These are phyloP conservation scores for Trichoderma sp. DNA, from an alignment of 2,329 filamentous ascomycete genomes.

Conservation along the genomic window DNA sequence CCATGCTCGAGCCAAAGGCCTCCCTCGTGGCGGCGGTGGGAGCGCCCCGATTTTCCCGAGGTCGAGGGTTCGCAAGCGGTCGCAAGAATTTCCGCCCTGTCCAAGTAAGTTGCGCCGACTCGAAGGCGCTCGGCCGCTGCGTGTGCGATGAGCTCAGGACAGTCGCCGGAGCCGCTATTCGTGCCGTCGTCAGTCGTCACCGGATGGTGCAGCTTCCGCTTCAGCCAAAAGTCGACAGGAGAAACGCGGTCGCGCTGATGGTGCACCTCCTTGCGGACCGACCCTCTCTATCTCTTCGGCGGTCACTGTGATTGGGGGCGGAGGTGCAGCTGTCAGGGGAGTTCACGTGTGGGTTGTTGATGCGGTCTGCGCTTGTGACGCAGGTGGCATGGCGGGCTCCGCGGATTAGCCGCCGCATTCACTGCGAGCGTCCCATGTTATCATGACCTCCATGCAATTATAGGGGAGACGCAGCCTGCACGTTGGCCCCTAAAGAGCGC, in stretches of 20 bases:
- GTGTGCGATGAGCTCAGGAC: neutral
- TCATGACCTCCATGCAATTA: neutral
- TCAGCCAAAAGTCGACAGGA: constrained; percentile 8
- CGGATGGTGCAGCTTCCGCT: neutral
- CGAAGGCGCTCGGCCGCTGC: constrained; percentile 13
- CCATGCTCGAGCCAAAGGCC: constrained; percentile 26
- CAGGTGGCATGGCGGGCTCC: neutral
- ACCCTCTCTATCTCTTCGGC: constrained; percentile 16
- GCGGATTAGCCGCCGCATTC: constrained; percentile 19
- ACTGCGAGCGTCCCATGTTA: neutral
- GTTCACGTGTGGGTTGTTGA: constrained; percentile 26
- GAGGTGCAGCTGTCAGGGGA: constrained; percentile 22
- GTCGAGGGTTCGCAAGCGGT: constrained; percentile 13
- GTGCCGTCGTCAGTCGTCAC: neutral
- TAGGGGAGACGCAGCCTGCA: neutral
- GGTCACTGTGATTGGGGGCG: constrained; percentile 26
- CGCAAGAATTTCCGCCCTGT: neutral
- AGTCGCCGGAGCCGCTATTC: neutral
- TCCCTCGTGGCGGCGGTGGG: neutral
- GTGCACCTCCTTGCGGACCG: constrained; percentile 21
- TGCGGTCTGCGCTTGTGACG: constrained; percentile 22
- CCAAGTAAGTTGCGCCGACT: constrained; percentile 6
- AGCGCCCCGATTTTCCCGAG: constrained; percentile 16
- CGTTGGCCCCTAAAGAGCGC: neutral
- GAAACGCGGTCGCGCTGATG: constrained; percentile 30